These are phyloP conservation scores for Hypsizygus marmoreus DNA, from an alignment of 768 basidiomycete genomes.

Conservation along the genomic window DNA sequence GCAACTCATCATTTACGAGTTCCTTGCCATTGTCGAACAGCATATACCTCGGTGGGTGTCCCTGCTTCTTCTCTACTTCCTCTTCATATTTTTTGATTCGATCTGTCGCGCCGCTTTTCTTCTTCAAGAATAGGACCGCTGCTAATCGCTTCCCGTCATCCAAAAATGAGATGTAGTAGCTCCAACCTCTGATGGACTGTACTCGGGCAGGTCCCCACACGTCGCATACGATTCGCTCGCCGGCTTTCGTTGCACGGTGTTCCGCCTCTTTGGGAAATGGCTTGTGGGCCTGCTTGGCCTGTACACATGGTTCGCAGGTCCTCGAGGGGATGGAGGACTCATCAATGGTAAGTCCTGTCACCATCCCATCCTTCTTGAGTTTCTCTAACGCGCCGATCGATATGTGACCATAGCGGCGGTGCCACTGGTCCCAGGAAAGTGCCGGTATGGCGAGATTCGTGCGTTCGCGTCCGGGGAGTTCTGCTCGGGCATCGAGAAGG, in stretches of 20 bases:
- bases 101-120: background rate
- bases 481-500: too few species aligned
- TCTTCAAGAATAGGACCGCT: background rate
- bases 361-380: too few species aligned
- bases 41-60: background rate
- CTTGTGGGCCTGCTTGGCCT: slow-evolving; percentile 1
- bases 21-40: too few species aligned
- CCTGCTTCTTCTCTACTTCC: background rate
- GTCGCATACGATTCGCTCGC: background rate
- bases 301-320: background rate
- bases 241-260: slow-evolving; percentile 9
- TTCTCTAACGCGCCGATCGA: background rate
- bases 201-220: slow-evolving; percentile 1
- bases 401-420: slow-evolving; percentile 1
- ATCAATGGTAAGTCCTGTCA: background rate
- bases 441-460: too few species aligned
- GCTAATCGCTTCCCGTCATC: background rate
- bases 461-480: too few species aligned
- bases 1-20: slow-evolving; percentile 18
- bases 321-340: background rate
- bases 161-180: slow-evolving; percentile 4
- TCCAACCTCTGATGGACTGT: too few species aligned
- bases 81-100: background rate
- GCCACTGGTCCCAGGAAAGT: too few species aligned
- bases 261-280: background rate